These are phyloP conservation scores for Phytophthora hibernalis DNA, from an alignment of 352 stramenopile genomes.

Conservation along the genomic window DNA sequence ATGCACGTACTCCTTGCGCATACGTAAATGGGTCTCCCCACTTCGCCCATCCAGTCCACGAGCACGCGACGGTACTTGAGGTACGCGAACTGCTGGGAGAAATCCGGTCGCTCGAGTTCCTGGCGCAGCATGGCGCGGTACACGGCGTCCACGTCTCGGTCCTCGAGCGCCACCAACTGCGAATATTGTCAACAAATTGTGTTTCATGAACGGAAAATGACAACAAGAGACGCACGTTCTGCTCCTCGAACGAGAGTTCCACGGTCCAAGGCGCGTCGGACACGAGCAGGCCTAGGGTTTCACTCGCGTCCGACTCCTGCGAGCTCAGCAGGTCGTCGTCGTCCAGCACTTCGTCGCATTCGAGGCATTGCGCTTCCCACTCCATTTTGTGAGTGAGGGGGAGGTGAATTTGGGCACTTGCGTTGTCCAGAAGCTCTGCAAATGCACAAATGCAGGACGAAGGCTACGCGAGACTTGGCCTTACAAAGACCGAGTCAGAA, in stretches of 20 bases:
- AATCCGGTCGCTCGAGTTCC: conserved; percentile 74
- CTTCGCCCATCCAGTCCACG: conserved; percentile 88
- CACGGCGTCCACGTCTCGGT: conserved; percentile 73
- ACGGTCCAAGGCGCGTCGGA: conserved; percentile 28
- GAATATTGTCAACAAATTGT: conserved; percentile 22
- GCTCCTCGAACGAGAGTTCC: conserved; percentile 49
- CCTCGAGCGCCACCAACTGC: conserved; percentile 75
- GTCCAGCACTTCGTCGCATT: conserved; percentile 86
- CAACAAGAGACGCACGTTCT: conserved; percentile 37
- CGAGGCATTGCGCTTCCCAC: conserved; percentile 70
- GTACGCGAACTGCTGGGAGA: conserved; percentile 80
- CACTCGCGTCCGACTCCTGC: conserved; percentile 40
- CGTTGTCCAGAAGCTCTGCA: conserved; percentile 14
- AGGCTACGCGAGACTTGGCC: conserved; percentile 31
- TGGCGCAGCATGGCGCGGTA: conserved; percentile 83
- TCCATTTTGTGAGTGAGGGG: conserved; percentile 47
- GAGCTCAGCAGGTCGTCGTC: conserved; percentile 59
- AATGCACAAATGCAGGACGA: conserved; percentile 45
- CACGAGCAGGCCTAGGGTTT: conserved; percentile 23
- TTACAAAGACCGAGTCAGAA: conserved; percentile 31
- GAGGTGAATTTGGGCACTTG: not conserved
- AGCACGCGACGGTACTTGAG: conserved; percentile 85
- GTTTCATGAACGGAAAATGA: not conserved
- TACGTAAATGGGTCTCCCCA: conserved; percentile 81
- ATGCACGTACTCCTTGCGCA: conserved; percentile 85